A percentile compares a stretch with the other conserved stretches of the same genome.
Conservation (phyloP, 2,329 filamentous ascomycete genomes). For the Microascus cirrosus region DNA sequence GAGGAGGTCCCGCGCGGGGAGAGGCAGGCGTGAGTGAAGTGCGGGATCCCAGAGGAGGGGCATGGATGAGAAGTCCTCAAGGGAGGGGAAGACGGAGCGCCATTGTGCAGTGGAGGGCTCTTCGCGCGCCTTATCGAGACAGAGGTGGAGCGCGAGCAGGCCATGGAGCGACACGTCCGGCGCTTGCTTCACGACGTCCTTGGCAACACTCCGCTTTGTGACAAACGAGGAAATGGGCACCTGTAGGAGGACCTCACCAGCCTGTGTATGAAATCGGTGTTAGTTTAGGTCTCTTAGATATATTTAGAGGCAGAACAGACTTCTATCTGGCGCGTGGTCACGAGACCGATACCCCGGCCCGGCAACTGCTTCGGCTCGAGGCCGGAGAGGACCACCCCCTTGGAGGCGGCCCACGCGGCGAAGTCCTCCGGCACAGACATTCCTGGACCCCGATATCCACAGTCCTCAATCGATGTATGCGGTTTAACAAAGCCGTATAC, state of each 20-base stretch:
- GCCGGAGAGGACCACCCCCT: conserved; percentile 56
- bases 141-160: conserved; percentile 58
- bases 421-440: not conserved
- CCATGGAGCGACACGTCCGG: conserved; percentile 53
- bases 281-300: not conserved
- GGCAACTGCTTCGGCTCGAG: conserved; percentile 57
- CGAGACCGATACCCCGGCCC: conserved; percentile 66
- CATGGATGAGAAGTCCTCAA: conserved; percentile 41
- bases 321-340: conserved; percentile 56
- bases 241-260: conserved; percentile 45
- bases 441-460: no score
- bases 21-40: conserved; percentile 35
- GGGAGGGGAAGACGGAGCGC: conserved; percentile 56
- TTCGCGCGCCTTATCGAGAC: conserved; percentile 31
- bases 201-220: conserved; percentile 49
- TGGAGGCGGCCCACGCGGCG: conserved; percentile 48
- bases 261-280: conserved; percentile 8
- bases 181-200: conserved; percentile 37
- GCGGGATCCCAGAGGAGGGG: conserved; percentile 36
- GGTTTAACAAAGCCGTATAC: no score
- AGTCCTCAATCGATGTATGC: no score
- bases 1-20: conserved; percentile 31
- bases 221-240: conserved; percentile 56
- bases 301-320: conserved; percentile 28
- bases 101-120: conserved; percentile 39